Evolutionary conservation across 2,329 filamentous ascomycete genomes (phyloP), one percentile per base, ranked within the genome.

Genomic region (Rhinocladiella mackenziei): DNA sequence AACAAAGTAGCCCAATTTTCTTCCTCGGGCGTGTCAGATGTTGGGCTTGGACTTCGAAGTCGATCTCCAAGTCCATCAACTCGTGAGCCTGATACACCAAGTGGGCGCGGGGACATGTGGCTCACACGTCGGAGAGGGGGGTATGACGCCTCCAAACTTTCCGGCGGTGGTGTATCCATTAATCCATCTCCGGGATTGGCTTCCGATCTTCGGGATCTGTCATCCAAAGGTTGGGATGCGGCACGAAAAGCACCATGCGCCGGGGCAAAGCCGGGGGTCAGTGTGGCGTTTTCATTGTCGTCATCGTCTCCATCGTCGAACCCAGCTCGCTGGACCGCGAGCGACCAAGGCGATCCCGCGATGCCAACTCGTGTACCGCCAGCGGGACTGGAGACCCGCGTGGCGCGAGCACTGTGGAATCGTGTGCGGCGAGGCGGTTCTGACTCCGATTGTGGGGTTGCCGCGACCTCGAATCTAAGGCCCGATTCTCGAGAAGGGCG

Each of bases 31-130:
- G 31, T 36, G 22, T 48, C 44, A 13, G 51, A 49, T 5, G 37
- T 29, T 9, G 84, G 83, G 60, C 83, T 89, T n/a, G 87, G 68
- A 63, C 88, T 94, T 56, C 88, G 80, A 51, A 87, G 79, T 46
- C 89, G 84, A 65, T 95, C 88, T 26, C 88, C 89, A 11, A 95
- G 75, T 3, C 88, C 88, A 63, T 94, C 83, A 1, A 84, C 51
- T 38, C 48, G 43, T 10, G 60, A 55, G 31, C 41, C 45, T 14
- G 56, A 28, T n/a, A 26, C 43, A n/a, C 39, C 40, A 34, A 35
- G 19, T 9, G 45, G 54, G 13, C 48, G 53, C 18, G 44, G 52
- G 6, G 50, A 56, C 15, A 48, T 60, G 51, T 65, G 60, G 23
- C 62, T 61, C 43, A 67, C 60, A 22, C 65, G 60, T 31, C 62